A percentile compares a stretch with the other conserved stretches of the same genome.
Conservation (phyloP, 768 basidiomycete genomes). For the Hygrocybe punicea region DNA sequence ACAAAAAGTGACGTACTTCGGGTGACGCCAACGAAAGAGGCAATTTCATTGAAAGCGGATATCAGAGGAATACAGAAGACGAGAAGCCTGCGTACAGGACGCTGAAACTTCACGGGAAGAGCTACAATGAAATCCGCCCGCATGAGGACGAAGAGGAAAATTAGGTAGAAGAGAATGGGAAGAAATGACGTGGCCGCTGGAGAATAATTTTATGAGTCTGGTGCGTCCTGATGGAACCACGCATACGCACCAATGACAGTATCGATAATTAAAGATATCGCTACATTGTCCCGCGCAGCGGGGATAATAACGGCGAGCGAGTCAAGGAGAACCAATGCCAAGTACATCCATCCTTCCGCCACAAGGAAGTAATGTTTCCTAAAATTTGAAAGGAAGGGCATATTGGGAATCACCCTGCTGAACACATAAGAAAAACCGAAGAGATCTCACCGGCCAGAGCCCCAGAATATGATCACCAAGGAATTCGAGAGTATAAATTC, state of each 20-base stretch:
- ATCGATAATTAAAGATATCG: slow-evolving; percentile 53
- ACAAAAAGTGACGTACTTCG: slow-evolving; percentile 44
- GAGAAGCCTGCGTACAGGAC: slow-evolving; percentile 44
- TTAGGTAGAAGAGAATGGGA: slow-evolving; percentile 60
- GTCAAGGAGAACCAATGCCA: slow-evolving; percentile 57
- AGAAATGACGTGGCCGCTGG: slow-evolving; percentile 58
- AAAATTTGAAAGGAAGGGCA: not conserved
- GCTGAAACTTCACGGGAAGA: slow-evolving; percentile 50
- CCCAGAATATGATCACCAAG: slow-evolving; percentile 49
- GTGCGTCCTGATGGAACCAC: not conserved
- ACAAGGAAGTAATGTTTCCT: slow-evolving; percentile 59
- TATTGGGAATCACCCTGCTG: not conserved
- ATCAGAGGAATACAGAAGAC: slow-evolving; percentile 55
- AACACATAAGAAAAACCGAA: not conserved
- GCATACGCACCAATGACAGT: slow-evolving; percentile 54
- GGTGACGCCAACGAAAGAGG: slow-evolving; percentile 60
- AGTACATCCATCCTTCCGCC: slow-evolving; percentile 60
- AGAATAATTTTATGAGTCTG: not conserved
- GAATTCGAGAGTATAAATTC: slow-evolving; percentile 59
- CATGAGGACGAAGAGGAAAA: slow-evolving; percentile 60
- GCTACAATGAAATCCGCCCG: slow-evolving; percentile 47
- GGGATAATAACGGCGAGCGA: slow-evolving; percentile 56
- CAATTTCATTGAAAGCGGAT: slow-evolving; percentile 53
- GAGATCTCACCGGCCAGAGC: slow-evolving; percentile 46
- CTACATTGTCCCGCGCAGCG: slow-evolving; percentile 44